These are phyloP conservation scores for Scedosporium minutisporum DNA, from an alignment of 2,329 filamentous ascomycete species.

Conservation along the genomic window DNA sequence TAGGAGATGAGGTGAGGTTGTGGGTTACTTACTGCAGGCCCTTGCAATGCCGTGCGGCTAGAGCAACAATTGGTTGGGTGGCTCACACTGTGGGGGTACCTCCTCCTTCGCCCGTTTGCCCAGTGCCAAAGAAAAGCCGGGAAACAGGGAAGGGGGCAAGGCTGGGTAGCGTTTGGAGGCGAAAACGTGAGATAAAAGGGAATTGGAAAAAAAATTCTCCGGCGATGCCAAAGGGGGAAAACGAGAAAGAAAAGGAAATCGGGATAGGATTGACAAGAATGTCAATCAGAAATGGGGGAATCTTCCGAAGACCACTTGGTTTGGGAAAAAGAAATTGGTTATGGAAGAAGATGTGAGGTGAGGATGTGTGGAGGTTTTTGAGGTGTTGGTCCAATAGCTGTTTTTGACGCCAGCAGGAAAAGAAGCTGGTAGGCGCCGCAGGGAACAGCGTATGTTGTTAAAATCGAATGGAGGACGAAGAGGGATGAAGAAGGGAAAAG, in stretches of 20 bases:
- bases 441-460: too few relatives aligned
- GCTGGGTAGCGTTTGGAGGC: not conserved
- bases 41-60: conserved; percentile 2
- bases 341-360: too few relatives aligned
- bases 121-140: too few relatives aligned
- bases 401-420: too few relatives aligned
- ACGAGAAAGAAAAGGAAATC: not conserved
- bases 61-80: not conserved
- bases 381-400: too few relatives aligned
- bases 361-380: too few relatives aligned
- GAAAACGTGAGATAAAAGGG: not conserved
- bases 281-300: too few relatives aligned
- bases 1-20: conserved; percentile 7
- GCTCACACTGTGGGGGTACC: conserved; percentile 5
- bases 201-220: not conserved
- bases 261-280: not conserved
- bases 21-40: conserved; percentile 6
- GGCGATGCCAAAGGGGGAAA: not conserved
- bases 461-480: too few relatives aligned
- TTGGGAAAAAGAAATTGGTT: not conserved
- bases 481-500: too few relatives aligned
- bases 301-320: too few relatives aligned
- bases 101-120: not conserved
- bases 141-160: not conserved
- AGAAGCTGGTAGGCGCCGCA: too few relatives aligned